These are phyloP conservation scores for Xerocomus potaroensis DNA, from an alignment of 768 basidiomycete genomes.

Conservation along the genomic window DNA sequence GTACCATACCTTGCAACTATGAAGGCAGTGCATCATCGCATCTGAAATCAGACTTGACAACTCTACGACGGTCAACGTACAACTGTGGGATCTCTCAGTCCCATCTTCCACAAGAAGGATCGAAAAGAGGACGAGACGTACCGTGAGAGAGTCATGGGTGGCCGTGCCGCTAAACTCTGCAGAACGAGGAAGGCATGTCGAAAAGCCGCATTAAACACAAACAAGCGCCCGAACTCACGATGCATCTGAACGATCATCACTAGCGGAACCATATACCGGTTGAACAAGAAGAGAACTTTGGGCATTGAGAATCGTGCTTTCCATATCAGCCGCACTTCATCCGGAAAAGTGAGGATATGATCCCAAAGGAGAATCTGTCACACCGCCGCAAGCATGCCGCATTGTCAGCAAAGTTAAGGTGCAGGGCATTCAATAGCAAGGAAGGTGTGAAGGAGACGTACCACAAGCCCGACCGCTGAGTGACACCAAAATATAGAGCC, in stretches of 20 bases:
- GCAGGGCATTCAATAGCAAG: background rate
- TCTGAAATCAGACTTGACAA: background rate
- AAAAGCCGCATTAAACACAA: background rate
- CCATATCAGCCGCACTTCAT: slow-evolving; percentile 34
- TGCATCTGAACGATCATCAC: slow-evolving; percentile 28
- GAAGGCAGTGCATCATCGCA: slow-evolving; percentile 3
- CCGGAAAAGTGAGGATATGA: slow-evolving; percentile 30
- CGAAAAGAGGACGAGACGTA: slow-evolving; percentile 4
- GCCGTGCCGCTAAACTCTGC: slow-evolving; percentile 23
- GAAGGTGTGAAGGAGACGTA: slow-evolving; percentile 3
- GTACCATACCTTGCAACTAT: slow-evolving; percentile 26
- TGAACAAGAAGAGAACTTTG: slow-evolving; percentile 32
- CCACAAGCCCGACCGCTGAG: slow-evolving; percentile 24
- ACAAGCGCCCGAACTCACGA: slow-evolving; percentile 21
- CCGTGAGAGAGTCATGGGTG: slow-evolving; percentile 10
- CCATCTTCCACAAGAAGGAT: too few relatives aligned
- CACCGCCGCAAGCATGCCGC: background rate
- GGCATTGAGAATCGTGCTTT: slow-evolving; percentile 22
- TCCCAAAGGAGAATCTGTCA: slow-evolving; percentile 33
- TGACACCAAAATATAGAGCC: background rate
- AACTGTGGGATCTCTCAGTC: slow-evolving; percentile 6
- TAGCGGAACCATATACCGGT: slow-evolving; percentile 32
- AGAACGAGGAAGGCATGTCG: background rate
- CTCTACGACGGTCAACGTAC: slow-evolving; percentile 11
- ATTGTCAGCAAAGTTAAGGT: too few relatives aligned